These are phyloP conservation scores for Eucalyptus microcorys DNA, from an alignment of 345 rosid genomes.

Conservation along the genomic window DNA sequence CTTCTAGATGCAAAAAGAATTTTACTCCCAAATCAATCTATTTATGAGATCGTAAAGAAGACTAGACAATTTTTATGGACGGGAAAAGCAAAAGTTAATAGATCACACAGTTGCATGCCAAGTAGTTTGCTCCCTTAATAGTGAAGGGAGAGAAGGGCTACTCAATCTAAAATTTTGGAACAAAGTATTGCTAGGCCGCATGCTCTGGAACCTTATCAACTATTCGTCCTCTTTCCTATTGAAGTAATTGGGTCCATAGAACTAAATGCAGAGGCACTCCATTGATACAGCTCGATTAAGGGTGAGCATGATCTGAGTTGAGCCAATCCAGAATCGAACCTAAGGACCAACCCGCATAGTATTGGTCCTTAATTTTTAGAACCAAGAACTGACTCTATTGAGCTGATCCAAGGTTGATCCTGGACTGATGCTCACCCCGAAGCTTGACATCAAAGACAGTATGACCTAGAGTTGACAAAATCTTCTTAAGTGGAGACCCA, in stretches of 20 bases:
- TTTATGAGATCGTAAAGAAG: not conserved
- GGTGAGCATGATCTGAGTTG: no score
- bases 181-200: not conserved
- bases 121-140: not conserved
- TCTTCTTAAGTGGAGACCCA: not conserved
- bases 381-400: accelerated
- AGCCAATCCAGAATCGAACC: no score
- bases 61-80: not conserved
- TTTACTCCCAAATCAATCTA: not conserved
- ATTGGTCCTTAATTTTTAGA: no score
- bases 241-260: not conserved
- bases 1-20: not conserved
- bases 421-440: accelerated
- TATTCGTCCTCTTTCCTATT: not conserved
- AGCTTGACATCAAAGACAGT: not conserved
- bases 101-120: not conserved
- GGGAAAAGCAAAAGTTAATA: not conserved
- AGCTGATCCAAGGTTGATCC: no score
- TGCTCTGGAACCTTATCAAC: not conserved
- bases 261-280: not conserved
- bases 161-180: not conserved
- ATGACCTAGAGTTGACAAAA: not conserved
- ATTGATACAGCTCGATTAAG: not conserved
- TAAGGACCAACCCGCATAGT: no score
- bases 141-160: not conserved